Conservation (phyloP, 306 rosid species). For the Castanea crenata region DNA sequence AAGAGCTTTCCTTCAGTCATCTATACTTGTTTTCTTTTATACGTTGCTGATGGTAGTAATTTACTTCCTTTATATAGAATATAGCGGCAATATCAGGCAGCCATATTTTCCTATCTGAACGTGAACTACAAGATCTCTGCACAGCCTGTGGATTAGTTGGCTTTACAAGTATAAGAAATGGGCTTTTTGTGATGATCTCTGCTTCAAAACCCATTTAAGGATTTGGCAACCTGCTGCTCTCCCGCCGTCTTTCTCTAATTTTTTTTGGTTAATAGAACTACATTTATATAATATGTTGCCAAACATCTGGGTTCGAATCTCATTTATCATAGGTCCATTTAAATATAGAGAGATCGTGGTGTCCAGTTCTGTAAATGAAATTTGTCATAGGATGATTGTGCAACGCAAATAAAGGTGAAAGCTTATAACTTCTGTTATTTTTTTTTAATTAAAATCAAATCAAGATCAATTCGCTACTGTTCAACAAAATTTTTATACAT, state of each 20-base stretch:
- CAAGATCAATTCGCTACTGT: neutral
- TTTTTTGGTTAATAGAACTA: neutral
- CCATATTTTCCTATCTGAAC: constrained; percentile 49
- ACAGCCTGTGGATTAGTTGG: constrained; percentile 62
- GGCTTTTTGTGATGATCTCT: constrained; percentile 76
- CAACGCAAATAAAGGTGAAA: neutral
- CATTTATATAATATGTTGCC: neutral
- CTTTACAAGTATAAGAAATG: constrained; percentile 57
- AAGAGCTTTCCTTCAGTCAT: neutral
- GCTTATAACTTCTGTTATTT: neutral
- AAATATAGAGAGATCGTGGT: too few species aligned
- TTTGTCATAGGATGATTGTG: neutral
- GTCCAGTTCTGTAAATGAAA: neutral
- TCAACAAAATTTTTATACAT: neutral
- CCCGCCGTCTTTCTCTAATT: neutral
- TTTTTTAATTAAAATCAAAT: neutral
- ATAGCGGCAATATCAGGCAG: constrained; percentile 50
- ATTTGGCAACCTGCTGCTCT: constrained; percentile 24
- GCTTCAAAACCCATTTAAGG: constrained; percentile 63
- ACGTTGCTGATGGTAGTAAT: constrained; percentile 21
- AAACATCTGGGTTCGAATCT: neutral
- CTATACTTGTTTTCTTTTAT: neutral
- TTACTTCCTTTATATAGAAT: constrained; percentile 37
- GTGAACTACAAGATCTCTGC: constrained; percentile 85
- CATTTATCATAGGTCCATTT: too few species aligned